Evolutionary conservation across 345 rosid species (phyloP).

Genomic region (Arabis alpina): DNA sequence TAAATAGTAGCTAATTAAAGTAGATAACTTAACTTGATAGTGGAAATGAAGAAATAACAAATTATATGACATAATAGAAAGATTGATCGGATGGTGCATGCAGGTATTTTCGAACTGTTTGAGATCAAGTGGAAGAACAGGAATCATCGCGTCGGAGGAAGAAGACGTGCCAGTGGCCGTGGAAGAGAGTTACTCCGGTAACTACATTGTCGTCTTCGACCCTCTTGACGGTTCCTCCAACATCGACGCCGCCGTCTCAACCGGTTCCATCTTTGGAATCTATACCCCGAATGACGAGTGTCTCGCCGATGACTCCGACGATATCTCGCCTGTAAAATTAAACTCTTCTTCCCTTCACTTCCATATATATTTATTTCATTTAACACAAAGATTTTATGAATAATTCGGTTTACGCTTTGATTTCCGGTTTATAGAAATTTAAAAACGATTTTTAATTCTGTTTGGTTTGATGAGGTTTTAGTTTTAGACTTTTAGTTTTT

Average conservation of each 20-base stretch:
- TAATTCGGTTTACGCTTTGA: no score
- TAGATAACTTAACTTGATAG: background rate
- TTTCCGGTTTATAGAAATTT: no score
- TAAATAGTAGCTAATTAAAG: background rate
- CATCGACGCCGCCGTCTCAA: conserved; percentile 93
- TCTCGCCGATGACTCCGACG: conserved; percentile 67
- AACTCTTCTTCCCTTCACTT: conserved; percentile 13
- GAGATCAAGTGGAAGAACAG: conserved; percentile 93
- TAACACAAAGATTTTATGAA: no score
- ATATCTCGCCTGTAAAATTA: conserved; percentile 47
- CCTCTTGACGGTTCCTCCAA: conserved; percentile 98
- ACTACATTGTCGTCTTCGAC: conserved; percentile 89
- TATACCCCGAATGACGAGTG: conserved; percentile 96
- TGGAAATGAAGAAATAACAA: no score
- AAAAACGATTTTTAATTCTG: no score
- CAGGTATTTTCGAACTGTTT: conserved; percentile 94
- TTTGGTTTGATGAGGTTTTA: no score
- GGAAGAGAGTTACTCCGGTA: conserved; percentile 91
- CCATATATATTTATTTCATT: background rate
- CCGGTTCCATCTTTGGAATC: conserved; percentile 94
- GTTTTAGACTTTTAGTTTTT: no score
- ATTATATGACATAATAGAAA: background rate
- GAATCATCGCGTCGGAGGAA: conserved; percentile 95
- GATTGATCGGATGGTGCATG: conserved; percentile 14
- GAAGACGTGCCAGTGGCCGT: conserved; percentile 98